These are phyloP conservation scores for Neoscytalidium dimidiatum DNA, from an alignment of 2,329 filamentous ascomycete genomes.

Conservation along the genomic window DNA sequence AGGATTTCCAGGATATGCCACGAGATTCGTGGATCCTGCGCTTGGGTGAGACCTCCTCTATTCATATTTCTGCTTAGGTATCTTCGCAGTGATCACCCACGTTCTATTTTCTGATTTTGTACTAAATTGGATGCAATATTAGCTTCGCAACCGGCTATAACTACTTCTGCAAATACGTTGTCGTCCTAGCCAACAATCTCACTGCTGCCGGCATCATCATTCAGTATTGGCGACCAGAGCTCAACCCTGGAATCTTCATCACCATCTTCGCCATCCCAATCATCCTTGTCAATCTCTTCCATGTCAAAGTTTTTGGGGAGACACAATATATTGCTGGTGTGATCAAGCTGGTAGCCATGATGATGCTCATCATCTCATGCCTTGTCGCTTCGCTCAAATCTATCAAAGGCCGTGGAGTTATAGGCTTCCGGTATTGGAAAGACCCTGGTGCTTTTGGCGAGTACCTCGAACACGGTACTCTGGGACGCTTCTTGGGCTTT, in stretches of 20 bases:
- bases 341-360: conserved; percentile 71
- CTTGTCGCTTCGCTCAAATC: conserved; percentile 55
- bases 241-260: conserved; percentile 73
- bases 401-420: conserved; percentile 68
- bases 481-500: conserved; percentile 67
- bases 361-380: conserved; percentile 68
- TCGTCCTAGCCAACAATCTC: conserved; percentile 75
- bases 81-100: too few relatives aligned
- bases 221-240: conserved; percentile 66
- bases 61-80: too few relatives aligned
- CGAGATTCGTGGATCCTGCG: conserved; percentile 71
- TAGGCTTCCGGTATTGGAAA: conserved; percentile 73
- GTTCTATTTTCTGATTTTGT: background rate
- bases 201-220: conserved; percentile 74
- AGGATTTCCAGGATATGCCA: conserved; percentile 74
- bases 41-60: conserved; percentile 59
- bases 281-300: conserved; percentile 68
- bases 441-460: conserved; percentile 68
- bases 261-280: conserved; percentile 71
- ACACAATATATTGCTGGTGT: conserved; percentile 77
- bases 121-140: background rate
- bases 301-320: conserved; percentile 73
- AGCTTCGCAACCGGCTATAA: conserved; percentile 77
- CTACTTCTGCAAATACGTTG: conserved; percentile 67
- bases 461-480: conserved; percentile 57